A percentile compares a stretch with the other conserved stretches of the same genome.
These are phyloP conservation scores for Daldinia sp. DNA, from an alignment of 2,329 filamentous ascomycete genomes.

Conservation along the genomic window DNA sequence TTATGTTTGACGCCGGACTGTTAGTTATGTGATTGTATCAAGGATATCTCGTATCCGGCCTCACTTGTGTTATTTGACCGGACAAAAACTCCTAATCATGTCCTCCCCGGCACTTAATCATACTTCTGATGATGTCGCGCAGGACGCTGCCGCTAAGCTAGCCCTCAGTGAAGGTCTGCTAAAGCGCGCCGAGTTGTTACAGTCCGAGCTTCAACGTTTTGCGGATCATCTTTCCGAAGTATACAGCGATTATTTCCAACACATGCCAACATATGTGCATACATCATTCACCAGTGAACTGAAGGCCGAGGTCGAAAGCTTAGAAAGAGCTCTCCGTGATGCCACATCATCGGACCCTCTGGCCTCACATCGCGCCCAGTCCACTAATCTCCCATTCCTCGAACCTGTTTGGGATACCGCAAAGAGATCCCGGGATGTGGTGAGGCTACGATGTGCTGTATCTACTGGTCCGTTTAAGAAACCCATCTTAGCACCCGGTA, in stretches of 20 bases:
- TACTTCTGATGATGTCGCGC: constrained; percentile 11
- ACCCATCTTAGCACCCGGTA: constrained; percentile 49
- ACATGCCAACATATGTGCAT: constrained; percentile 47
- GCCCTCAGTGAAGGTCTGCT: constrained; percentile 29
- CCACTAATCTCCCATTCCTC: constrained; percentile 49
- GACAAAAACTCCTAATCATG: constrained; percentile 2
- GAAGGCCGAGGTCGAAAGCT: constrained; percentile 41
- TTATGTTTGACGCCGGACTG: background rate
- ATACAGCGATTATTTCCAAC: constrained; percentile 48
- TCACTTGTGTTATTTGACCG: background rate
- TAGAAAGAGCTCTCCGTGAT: constrained; percentile 36
- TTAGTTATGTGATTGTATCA: background rate
- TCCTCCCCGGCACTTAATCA: background rate
- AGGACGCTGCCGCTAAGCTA: constrained; percentile 18
- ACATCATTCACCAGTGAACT: constrained; percentile 43
- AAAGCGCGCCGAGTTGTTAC: constrained; percentile 35
- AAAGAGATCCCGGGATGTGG: constrained; percentile 48
- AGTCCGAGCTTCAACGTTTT: constrained; percentile 47
- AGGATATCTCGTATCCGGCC: background rate
- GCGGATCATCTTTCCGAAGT: constrained; percentile 43
- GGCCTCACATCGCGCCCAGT: constrained; percentile 44
- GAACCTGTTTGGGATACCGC: constrained; percentile 51
- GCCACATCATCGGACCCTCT: constrained; percentile 38
- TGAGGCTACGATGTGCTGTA: constrained; percentile 49
- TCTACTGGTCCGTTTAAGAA: constrained; percentile 45